phyloP scores from a whole-genome alignment of 2,329 filamentous ascomycete species.

The Lachnellula suecica region DNA sequence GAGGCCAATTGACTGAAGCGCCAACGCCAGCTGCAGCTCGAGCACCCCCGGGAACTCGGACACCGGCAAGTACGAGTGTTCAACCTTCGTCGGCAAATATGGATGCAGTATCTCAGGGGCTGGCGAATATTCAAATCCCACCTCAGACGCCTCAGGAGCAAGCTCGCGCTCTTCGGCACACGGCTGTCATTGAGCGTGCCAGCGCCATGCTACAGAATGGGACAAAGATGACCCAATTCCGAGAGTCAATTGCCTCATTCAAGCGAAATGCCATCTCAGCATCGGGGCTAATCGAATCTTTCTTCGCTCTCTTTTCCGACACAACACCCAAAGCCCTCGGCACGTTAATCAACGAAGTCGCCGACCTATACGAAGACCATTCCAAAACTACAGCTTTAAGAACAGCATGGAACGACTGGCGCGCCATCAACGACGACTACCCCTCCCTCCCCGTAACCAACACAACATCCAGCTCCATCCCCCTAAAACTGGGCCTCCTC shows the following conservation, averaged over 20 bases:
- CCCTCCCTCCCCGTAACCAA: conserved; percentile 78
- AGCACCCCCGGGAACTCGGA: conserved; percentile 26
- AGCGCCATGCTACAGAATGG: conserved; percentile 79
- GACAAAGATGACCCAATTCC: conserved; percentile 75
- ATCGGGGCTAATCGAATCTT: conserved; percentile 76
- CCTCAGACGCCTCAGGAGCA: conserved; percentile 72
- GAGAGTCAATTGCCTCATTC: conserved; percentile 76
- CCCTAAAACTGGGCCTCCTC: conserved; percentile 31
- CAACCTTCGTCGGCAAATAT: conserved; percentile 22
- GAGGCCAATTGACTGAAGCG: conserved; percentile 68
- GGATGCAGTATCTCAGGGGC: conserved; percentile 29
- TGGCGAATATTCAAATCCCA: conserved; percentile 52
- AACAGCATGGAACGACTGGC: conserved; percentile 92
- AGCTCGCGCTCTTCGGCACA: conserved; percentile 76
- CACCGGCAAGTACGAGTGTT: conserved; percentile 13
- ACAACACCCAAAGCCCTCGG: conserved; percentile 78
- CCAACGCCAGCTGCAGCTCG: conserved; percentile 43
- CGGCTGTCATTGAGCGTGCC: conserved; percentile 83
- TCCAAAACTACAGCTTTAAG: conserved; percentile 71
- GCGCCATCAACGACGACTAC: conserved; percentile 93
- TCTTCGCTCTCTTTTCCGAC: conserved; percentile 81
- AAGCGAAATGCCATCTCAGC: conserved; percentile 69
- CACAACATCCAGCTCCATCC: conserved; percentile 46
- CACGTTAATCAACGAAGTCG: conserved; percentile 85
- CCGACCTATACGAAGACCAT: conserved; percentile 87